These are phyloP conservation scores for Tubosaeta brunneosetosa DNA, from an alignment of 768 basidiomycete genomes.

Conservation along the genomic window DNA sequence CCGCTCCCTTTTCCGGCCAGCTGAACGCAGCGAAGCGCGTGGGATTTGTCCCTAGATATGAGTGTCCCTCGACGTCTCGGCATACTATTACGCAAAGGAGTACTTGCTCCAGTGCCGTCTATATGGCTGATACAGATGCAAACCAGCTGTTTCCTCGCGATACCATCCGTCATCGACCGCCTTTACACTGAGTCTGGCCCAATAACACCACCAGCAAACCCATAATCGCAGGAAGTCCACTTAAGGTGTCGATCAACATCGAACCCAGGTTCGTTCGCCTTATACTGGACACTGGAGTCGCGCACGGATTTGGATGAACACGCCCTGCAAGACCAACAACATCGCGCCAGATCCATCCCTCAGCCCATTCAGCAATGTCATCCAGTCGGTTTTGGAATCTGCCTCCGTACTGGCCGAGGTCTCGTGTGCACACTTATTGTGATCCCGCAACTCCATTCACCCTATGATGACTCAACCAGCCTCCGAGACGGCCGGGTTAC, in stretches of 20 bases:
- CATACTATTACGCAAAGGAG: too few relatives aligned
- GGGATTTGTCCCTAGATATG: too few relatives aligned
- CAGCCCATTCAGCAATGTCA: not conserved
- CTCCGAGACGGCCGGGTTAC: not conserved
- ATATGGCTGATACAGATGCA: too few relatives aligned
- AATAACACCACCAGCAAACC: constrained; percentile 2
- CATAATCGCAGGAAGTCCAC: constrained; percentile 17
- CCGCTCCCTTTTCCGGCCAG: too few relatives aligned
- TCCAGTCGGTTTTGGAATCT: not conserved
- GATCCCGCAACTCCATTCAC: constrained; percentile 11
- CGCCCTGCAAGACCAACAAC: constrained; percentile 13
- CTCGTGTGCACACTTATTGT: constrained; percentile 18
- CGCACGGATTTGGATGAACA: constrained; percentile 23
- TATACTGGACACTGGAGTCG: constrained; percentile 12
- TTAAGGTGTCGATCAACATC: constrained; percentile 13
- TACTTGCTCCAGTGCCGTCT: too few relatives aligned
- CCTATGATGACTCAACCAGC: constrained; percentile 16
- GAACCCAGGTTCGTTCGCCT: not conserved
- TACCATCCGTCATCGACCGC: constrained; percentile 15
- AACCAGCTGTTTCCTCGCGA: constrained; percentile 19
- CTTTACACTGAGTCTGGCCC: constrained; percentile 24
- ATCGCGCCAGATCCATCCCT: not conserved
- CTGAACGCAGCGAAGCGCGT: too few relatives aligned
- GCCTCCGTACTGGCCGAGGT: constrained; percentile 2
- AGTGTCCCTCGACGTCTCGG: too few relatives aligned